Evolutionary conservation across 768 basidiomycete species (phyloP), one percentile per base, ranked within the genome.

Genomic region (Sarcomyxa edulis): DNA sequence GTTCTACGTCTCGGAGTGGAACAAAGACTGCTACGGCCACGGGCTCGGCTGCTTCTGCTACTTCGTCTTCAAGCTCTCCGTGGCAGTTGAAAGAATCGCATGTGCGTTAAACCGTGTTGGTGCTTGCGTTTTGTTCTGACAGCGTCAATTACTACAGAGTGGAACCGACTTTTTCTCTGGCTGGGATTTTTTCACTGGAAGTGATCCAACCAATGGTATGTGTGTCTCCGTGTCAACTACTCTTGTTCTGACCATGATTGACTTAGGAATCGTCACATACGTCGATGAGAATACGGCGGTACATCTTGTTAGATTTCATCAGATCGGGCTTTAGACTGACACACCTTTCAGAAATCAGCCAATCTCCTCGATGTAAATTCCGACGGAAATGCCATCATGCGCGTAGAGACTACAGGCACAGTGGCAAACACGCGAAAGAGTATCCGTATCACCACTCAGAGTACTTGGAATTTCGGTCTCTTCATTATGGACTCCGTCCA

Each of bases 401-500:
- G 76, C 23, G 81, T 95, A 18, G 90, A 95, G 54, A 93, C 87
- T 5, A 94, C 90, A 4, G 69, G 77, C 7, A 71, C 61, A 12
- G 83, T 93, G 22, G 51, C 71, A n/a, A 73, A 56, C 27, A 83
- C 72, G 38, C 76, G 93, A 43, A 71, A 78, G 58, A 83, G 84
- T 47, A 72, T 95, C 26, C 81, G 93, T 46, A 84, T 97, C 48
- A 79, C 77, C 33, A 78, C 83, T 0, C 54, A 78, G 20, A 56
- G 64, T 36, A 59, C 64, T 3, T 84, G 76, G 51, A 84, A 73
- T 23, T 84, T 73, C 10, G 76, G 77, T 6, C 66, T 96, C 24
- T 68, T 92, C 45, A 67, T 93, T 32, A 71, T 93, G 70, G 90
- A 94, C 59, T 75, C 88, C 18, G 69, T 79, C 18, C 91, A 95